Evolutionary conservation across 306 rosid species (phyloP), one percentile per base, ranked within the genome.

Genomic region (Rosa lucieae): DNA sequence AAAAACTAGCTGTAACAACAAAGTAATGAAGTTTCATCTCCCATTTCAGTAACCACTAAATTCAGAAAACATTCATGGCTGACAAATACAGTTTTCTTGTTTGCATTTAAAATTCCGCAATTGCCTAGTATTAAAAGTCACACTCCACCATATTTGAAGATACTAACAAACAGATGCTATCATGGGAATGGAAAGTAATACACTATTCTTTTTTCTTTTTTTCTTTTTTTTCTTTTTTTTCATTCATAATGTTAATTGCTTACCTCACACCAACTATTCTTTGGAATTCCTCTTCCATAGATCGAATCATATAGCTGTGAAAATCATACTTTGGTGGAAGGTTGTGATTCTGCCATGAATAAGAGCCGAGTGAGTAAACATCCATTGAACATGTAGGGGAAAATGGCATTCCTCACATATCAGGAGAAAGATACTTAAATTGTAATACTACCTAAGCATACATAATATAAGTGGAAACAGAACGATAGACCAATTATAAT

Each of bases 231-330:
- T 29, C 1, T 2, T 29, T 29, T 29, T 21, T 21, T n/a, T 8
- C 52, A 49, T 67, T 37, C 67, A 49, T 52, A 52, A 46, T 21
- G 55, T 63, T 48, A 20, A 61, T 46, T 78, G 72, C 87, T 82
- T 21, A 93, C 99, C 99, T 95, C 87, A 95, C 99, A 80, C 99
- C 99, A 84, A 95, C 98, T 72, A 95, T 95, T 86, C 76, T 91
- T 85, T 90, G 98, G 87, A 95, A 95, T 84, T 95, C 98, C 85
- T 95, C 99, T 88, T 95, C 99, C 99, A 93, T 95, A 5, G 99
- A 95, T 44, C 94, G 93, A 82, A 95, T 85, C 99, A 95, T 95
- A 74, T 95, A 95, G 93, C 96, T 93, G 85, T 95, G 99, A 73
- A 95, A 95, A 85, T 95, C 99, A 81, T 93, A 95, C 69, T 85